A percentile compares a stretch with the other conserved stretches of the same genome.
These are phyloP conservation scores for Aspergillus phoenicis DNA, from an alignment of 2,329 filamentous ascomycete genomes.

Conservation along the genomic window DNA sequence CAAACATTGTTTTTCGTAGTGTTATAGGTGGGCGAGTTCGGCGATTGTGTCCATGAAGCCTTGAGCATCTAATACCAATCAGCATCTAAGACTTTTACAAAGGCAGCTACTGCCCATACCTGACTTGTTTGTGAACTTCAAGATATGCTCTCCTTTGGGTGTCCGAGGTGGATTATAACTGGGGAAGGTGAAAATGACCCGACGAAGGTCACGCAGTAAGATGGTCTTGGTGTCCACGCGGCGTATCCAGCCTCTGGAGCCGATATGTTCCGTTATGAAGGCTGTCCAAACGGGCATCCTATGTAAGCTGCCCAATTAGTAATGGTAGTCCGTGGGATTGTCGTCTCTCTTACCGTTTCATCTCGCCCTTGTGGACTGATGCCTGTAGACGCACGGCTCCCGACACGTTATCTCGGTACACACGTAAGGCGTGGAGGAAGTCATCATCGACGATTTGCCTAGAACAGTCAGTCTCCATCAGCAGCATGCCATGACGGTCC, in stretches of 20 bases:
- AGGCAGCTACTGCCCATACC: slow-evolving; percentile 30
- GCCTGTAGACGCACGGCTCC: slow-evolving; percentile 59
- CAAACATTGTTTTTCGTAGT: background rate
- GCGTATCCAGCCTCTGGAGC: slow-evolving; percentile 52
- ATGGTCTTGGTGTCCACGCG: slow-evolving; percentile 46
- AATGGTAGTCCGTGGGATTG: background rate
- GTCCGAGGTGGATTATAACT: slow-evolving; percentile 50
- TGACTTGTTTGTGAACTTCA: slow-evolving; percentile 39
- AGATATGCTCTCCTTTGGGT: slow-evolving; percentile 39
- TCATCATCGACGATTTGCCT: slow-evolving; percentile 56
- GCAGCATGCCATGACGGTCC: background rate
- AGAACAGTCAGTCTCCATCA: slow-evolving; percentile 12
- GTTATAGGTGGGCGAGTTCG: slow-evolving; percentile 25
- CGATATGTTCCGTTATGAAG: slow-evolving; percentile 55
- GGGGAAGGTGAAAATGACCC: slow-evolving; percentile 55
- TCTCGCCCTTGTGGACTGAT: slow-evolving; percentile 55
- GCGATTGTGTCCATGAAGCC: slow-evolving; percentile 40
- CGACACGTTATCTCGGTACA: slow-evolving; percentile 56
- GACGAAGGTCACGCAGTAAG: slow-evolving; percentile 54
- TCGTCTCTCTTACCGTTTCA: slow-evolving; percentile 46
- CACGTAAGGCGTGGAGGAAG: slow-evolving; percentile 57
- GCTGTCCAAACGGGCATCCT: slow-evolving; percentile 64
- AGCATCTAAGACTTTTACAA: slow-evolving; percentile 6
- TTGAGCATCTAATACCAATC: slow-evolving; percentile 39
- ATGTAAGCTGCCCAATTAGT: background rate